Conservation (phyloP, 2,329 filamentous ascomycete species). For the Sclerotinia glacialis region DNA sequence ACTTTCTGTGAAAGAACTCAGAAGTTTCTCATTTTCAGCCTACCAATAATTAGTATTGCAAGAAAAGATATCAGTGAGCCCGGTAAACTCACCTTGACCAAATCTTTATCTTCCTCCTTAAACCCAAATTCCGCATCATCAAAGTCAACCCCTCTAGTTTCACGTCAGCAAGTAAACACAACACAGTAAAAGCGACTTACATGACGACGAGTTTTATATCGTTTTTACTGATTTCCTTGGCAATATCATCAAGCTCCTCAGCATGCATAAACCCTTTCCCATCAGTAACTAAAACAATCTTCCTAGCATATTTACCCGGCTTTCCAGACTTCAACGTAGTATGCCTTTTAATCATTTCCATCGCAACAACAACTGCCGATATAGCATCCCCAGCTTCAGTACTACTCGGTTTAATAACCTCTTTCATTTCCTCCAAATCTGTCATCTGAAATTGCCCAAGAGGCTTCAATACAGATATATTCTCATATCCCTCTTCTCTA, state of each 20-base stretch:
- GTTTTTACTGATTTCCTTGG: constrained; percentile 68
- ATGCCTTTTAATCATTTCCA: constrained; percentile 77
- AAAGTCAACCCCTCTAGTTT: constrained; percentile 78
- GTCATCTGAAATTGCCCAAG: constrained; percentile 61
- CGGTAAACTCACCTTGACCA: constrained; percentile 55
- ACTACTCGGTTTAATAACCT: constrained; percentile 62
- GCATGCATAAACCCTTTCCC: constrained; percentile 70
- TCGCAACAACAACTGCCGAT: constrained; percentile 80
- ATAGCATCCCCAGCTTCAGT: constrained; percentile 76
- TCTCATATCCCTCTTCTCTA: constrained; percentile 67
- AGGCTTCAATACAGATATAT: constrained; percentile 78
- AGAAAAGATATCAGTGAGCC: not conserved
- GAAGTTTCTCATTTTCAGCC: constrained; percentile 67
- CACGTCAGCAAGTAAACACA: constrained; percentile 30
- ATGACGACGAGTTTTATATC: constrained; percentile 76
- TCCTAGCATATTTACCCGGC: constrained; percentile 69
- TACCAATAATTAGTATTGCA: constrained; percentile 39
- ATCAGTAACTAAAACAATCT: constrained; percentile 83
- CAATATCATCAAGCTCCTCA: constrained; percentile 65
- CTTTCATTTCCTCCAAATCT: constrained; percentile 63
- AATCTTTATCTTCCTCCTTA: constrained; percentile 83
- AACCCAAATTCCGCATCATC: constrained; percentile 86
- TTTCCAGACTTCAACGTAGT: constrained; percentile 60
- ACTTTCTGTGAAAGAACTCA: constrained; percentile 63
- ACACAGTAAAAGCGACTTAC: constrained; percentile 49